A percentile compares a stretch with the other conserved stretches of the same genome.
These are phyloP conservation scores for Sugiyamaella lignohabitans DNA, from an alignment of 805 yeast species.

Conservation along the genomic window DNA sequence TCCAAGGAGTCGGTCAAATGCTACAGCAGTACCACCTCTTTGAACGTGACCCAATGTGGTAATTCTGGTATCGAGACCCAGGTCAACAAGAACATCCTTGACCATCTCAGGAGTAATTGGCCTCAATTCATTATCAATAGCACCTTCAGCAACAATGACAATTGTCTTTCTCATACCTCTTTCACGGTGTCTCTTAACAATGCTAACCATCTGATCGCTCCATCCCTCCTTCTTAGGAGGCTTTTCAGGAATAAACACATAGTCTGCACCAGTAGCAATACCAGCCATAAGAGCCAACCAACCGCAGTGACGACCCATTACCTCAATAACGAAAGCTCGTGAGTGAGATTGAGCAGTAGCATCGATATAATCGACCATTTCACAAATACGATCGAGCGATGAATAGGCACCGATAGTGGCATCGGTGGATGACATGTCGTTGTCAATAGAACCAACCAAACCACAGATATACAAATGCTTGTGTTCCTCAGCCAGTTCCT, in stretches of 20 bases:
- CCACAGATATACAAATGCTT: conserved; percentile 82
- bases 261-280: conserved; percentile 93
- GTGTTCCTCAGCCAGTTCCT: conserved; percentile 54
- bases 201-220: conserved; percentile 70
- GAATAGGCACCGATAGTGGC: conserved; percentile 96
- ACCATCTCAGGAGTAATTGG: conserved; percentile 80
- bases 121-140: conserved; percentile 70
- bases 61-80: conserved; percentile 90
- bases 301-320: conserved; percentile 99
- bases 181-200: conserved; percentile 71
- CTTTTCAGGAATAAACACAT: conserved; percentile 87
- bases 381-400: conserved; percentile 85
- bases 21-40: conserved; percentile 98
- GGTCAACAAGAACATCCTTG: conserved; percentile 68
- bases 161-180: conserved; percentile 92
- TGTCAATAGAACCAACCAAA: conserved; percentile 93
- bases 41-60: conserved; percentile 97
- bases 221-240: conserved; percentile 72
- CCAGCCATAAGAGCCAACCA: conserved; percentile 99
- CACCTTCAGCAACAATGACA: conserved; percentile 98
- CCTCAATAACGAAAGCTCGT: conserved; percentile 95
- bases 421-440: conserved; percentile 96
- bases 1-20: conserved; percentile 84
- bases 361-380: conserved; percentile 92
- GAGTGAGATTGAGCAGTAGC: conserved; percentile 97